These are phyloP conservation scores for Eustoma russellianum DNA, from an alignment of 257 asterid genomes.

Conservation along the genomic window DNA sequence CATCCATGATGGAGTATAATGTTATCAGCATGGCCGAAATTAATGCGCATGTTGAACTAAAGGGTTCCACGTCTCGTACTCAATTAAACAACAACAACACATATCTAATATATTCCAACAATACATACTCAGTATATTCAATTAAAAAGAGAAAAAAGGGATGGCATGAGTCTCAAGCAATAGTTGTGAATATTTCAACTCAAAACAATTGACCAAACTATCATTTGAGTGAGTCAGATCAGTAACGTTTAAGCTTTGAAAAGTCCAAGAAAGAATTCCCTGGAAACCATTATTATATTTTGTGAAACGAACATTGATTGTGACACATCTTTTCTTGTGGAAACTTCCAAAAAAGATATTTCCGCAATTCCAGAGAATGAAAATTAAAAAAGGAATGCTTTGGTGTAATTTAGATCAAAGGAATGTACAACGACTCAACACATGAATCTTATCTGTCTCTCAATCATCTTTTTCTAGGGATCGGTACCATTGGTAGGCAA, in stretches of 20 bases:
- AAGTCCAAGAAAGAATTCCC: not conserved
- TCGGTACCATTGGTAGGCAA: too few species aligned
- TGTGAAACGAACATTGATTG: conserved; percentile 3
- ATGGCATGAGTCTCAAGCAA: not conserved
- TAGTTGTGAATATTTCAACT: not conserved
- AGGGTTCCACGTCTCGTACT: too few species aligned
- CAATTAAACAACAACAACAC: too few species aligned
- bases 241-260: not conserved
- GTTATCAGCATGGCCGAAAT: too few species aligned
- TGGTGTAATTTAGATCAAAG: not conserved
- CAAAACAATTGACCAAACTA: conserved; percentile 11
- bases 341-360: conserved; percentile 4
- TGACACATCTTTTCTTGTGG: not conserved
- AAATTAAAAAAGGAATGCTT: not conserved
- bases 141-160: too few species aligned
- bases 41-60: too few species aligned
- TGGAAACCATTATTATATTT: not conserved
- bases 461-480: not conserved
- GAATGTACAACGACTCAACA: conserved; percentile 8
- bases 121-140: too few species aligned
- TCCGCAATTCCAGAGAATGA: not conserved
- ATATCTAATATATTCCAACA: too few species aligned
- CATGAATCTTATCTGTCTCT: conserved; percentile 11
- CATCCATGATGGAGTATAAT: too few species aligned
- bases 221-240: not conserved